Conservation (phyloP, 2,329 filamentous ascomycete genomes). For the Sporothrix brasiliensis region DNA sequence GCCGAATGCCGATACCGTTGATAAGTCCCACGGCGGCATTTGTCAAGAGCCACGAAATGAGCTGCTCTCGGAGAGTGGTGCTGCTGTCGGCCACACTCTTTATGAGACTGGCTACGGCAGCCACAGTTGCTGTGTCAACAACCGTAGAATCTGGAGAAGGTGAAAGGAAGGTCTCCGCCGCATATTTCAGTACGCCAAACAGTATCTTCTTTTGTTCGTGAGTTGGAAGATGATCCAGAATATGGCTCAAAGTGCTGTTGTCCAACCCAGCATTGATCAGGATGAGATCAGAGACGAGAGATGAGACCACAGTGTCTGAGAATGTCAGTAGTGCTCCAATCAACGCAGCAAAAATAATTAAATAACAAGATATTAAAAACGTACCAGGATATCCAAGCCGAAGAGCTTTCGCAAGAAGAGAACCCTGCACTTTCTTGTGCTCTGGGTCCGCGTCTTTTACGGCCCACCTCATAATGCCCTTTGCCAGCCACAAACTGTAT, state of each 20-base stretch:
- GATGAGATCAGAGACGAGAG: conserved; percentile 45
- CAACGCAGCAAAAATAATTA: neutral
- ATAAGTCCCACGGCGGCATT: conserved; percentile 65
- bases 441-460: conserved; percentile 42
- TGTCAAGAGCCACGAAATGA: conserved; percentile 67
- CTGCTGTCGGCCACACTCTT: conserved; percentile 53
- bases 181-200: conserved; percentile 46
- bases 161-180: conserved; percentile 52
- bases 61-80: conserved; percentile 53
- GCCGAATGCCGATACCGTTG: conserved; percentile 65
- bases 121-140: conserved; percentile 47
- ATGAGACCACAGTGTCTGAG: conserved; percentile 49
- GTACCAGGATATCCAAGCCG: conserved; percentile 73
- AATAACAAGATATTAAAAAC: conserved; percentile 29
- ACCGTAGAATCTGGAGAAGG: conserved; percentile 21
- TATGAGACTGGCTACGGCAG: conserved; percentile 63
- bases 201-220: conserved; percentile 52
- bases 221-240: conserved; percentile 46
- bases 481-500: conserved; percentile 73
- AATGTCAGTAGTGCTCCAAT: conserved; percentile 33
- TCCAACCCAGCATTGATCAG: conserved; percentile 3
- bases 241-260: conserved; percentile 39
- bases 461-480: conserved; percentile 58
- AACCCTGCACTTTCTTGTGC: conserved; percentile 49
- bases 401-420: conserved; percentile 62